Base-by-base conservation (phyloP, 805 yeast genomes). In the Saccharomycopsis fodiens region DNA sequence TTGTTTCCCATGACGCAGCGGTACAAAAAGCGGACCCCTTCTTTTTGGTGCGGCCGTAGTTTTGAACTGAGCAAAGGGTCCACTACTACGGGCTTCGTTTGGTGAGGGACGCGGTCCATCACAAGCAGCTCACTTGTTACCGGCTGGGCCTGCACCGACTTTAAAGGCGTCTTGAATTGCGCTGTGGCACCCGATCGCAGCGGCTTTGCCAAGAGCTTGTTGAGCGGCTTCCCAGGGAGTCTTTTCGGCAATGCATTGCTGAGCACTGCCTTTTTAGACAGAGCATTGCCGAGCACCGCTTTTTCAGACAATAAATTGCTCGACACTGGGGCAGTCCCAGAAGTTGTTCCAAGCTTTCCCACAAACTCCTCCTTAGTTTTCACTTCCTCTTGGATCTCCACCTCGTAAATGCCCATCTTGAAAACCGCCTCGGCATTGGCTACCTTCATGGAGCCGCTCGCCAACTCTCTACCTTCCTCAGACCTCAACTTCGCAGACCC, bases 41-140 rank as follows among this genome's bases (percentile, higher is more conserved):
- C 89, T 12, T 74, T 62, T 60, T 93, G 98, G 63, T 93, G 97
- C 0, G 84, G 82, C 22, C 97, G 68, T n/a, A 93, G 64, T 5
- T 61, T 57, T 22, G 63, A 60, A 0, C 76, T 64, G 1, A 85
- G 54, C 0, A 64, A 45, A 0, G 86, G 85, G 55, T 83, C 91
- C 8, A 82, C 73, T 0, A 76, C 70, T 1, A 81, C 82, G 25
- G 38, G 42, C 25, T 46, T 27, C 7, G 19, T 44, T 22, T 45
- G 12, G 52, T 39, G 4, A 32, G 35, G 1, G 30, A 46, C 7
- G 54, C 51, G 13, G 55, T 46, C 32, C 48, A 45, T 41, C 4
- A 45, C 45, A 19, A 45, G n/a, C 45, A 48, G 50, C 2, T 17
- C 36, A 32, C 10, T 32, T 10, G 12, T 32, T 5, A 10, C 36